These are phyloP conservation scores for Artemisia tridentata DNA, from an alignment of 129 eudicot genomes.

Conservation along the genomic window DNA sequence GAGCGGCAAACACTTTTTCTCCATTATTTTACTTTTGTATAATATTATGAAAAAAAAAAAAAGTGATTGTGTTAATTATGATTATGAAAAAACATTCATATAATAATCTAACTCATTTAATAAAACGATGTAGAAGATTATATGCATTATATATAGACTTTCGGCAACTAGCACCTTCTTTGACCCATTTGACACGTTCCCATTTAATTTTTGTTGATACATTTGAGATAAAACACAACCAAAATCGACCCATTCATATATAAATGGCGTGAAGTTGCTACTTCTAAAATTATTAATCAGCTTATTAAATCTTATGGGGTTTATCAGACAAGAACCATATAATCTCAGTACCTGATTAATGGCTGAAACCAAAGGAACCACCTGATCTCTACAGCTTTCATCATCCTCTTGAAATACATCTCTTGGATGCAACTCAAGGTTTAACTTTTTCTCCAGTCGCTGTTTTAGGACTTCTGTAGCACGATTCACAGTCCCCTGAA, in stretches of 20 bases:
- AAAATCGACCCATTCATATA: not conserved
- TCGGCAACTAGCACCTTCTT: too few species aligned
- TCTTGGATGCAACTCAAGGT: slow-evolving; percentile 15
- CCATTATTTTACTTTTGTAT: too few species aligned
- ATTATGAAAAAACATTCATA: too few species aligned
- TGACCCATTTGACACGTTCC: too few species aligned
- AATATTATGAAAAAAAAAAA: too few species aligned
- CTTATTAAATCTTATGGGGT: not conserved
- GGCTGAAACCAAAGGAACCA: slow-evolving; percentile 31
- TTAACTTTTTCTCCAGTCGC: slow-evolving; percentile 29
- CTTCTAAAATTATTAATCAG: not conserved
- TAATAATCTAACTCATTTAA: too few species aligned
- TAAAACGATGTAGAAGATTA: too few species aligned
- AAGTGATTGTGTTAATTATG: too few species aligned
- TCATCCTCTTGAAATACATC: slow-evolving; percentile 17
- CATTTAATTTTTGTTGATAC: too few species aligned
- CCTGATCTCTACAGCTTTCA: slow-evolving; percentile 36
- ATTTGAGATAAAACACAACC: too few species aligned
- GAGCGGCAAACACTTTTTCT: too few species aligned
- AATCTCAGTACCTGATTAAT: slow-evolving; percentile 37
- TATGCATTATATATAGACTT: too few species aligned
- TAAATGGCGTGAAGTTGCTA: not conserved
- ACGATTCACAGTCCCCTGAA: slow-evolving; percentile 38
- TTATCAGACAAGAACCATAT: not conserved
- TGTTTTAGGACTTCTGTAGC: slow-evolving; percentile 44